Percentiles rank a stretch among this genome's conserved stretches.
Conservation (phyloP, 2,329 filamentous ascomycete species). For the Cladosporium phlei region DNA sequence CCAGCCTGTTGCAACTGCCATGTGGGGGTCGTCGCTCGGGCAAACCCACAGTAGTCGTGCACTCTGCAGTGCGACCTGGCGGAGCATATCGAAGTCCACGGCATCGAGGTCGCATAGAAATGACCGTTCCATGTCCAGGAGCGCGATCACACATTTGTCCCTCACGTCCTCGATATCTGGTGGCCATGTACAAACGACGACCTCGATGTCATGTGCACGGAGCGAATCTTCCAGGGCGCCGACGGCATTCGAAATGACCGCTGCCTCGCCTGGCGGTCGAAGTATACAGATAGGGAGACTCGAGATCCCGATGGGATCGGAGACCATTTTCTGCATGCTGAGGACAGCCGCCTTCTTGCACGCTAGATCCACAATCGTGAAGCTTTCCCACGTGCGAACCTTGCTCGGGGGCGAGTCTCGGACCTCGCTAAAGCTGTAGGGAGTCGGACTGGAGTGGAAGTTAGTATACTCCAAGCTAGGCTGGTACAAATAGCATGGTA, state of each 20-base stretch:
- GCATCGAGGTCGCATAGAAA: background rate
- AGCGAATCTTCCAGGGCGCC: background rate
- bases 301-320: background rate
- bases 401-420: background rate
- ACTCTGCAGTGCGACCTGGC: background rate
- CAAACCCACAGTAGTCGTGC: background rate
- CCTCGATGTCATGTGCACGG: background rate
- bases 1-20: background rate
- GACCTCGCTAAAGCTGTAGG: background rate
- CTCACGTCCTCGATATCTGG: background rate
- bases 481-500: too few relatives aligned
- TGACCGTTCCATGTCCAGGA: background rate
- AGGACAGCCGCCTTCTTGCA: background rate
- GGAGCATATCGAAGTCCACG: background rate
- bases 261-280: background rate
- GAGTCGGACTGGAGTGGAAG: background rate
- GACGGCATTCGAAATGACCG: too few relatives aligned
- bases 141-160: background rate
- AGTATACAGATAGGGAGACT: background rate
- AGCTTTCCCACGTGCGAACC: background rate
- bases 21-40: background rate
- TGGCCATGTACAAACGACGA: background rate
- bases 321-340: background rate
- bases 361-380: background rate
- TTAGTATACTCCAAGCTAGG: too few relatives aligned